phyloP scores from a whole-genome alignment of 495 filamentous ascomycete genomes.

The Choiromyces venosus region DNA sequence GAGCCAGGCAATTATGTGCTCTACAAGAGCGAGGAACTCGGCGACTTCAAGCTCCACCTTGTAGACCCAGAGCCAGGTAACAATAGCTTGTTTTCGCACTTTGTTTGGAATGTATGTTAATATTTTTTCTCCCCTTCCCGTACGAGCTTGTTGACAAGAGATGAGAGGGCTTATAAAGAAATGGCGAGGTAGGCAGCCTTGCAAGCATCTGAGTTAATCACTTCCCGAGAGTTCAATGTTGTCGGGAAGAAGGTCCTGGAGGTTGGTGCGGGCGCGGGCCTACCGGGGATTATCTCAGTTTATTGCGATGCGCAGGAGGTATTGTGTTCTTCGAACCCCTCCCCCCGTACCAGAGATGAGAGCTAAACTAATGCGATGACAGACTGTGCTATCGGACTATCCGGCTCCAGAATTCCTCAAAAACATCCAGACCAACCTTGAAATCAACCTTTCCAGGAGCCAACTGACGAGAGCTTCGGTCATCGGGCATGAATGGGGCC shows the following conservation, averaged over 20 bases:
- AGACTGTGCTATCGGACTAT: slow-evolving; percentile 65
- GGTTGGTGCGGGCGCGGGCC: slow-evolving; percentile 63
- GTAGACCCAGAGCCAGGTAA: slow-evolving; percentile 55
- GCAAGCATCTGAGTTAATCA: slow-evolving; percentile 38
- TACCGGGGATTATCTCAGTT: slow-evolving; percentile 63
- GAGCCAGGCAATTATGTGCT: slow-evolving; percentile 60
- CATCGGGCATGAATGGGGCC: slow-evolving; percentile 70
- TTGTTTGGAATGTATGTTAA: slow-evolving; percentile 69
- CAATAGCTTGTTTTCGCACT: slow-evolving; percentile 68
- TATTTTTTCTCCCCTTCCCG: not conserved
- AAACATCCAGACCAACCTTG: slow-evolving; percentile 60
- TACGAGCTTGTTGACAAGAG: not conserved
- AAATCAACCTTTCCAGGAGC: slow-evolving; percentile 49
- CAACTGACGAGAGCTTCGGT: slow-evolving; percentile 44
- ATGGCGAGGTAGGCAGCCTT: slow-evolving; percentile 25
- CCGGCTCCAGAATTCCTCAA: slow-evolving; percentile 59
- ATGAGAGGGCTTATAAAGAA: not conserved
- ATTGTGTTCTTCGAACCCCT: slow-evolving; percentile 5
- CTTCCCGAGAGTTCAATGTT: slow-evolving; percentile 39
- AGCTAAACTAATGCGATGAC: slow-evolving; percentile 14
- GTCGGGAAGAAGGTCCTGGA: slow-evolving; percentile 47
- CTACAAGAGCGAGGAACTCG: slow-evolving; percentile 49
- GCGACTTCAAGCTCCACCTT: slow-evolving; percentile 49
- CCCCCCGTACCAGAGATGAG: not conserved
- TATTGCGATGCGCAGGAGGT: slow-evolving; percentile 56